Evolutionary conservation across 352 stramenopile genomes (phyloP).

Genomic region (Globisporangium radiosum): DNA sequence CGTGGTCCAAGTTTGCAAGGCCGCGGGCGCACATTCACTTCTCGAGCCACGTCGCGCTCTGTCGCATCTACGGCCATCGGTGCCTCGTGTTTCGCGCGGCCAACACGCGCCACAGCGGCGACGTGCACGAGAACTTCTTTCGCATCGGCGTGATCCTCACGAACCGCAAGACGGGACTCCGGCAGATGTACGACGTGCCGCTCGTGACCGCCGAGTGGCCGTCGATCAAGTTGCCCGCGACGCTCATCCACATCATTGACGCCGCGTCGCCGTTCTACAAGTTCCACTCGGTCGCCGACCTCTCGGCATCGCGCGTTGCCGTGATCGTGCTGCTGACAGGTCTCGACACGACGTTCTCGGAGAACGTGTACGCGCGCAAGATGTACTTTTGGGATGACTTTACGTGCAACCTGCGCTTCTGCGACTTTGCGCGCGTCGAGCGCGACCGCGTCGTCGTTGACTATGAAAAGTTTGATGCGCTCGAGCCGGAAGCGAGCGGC

Average conservation of each 20-base stretch:
- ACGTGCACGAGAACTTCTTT: constrained; percentile 81
- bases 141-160: constrained; percentile 78
- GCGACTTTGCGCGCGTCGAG: constrained; percentile 67
- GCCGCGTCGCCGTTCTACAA: constrained; percentile 73
- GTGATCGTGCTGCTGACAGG: constrained; percentile 74
- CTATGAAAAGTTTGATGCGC: constrained; percentile 57
- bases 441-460: constrained; percentile 62
- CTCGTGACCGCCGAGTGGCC: constrained; percentile 75
- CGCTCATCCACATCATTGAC: constrained; percentile 80
- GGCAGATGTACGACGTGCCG: constrained; percentile 79
- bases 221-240: constrained; percentile 76
- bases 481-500: constrained; percentile 24
- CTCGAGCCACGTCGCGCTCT: constrained; percentile 58
- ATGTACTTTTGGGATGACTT: constrained; percentile 90
- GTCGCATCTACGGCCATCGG: constrained; percentile 64
- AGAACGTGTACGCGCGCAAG: constrained; percentile 82
- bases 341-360: constrained; percentile 80
- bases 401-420: constrained; percentile 69
- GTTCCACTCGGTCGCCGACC: constrained; percentile 63
- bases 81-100: constrained; percentile 76
- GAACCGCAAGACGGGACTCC: constrained; percentile 72
- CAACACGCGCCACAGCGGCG: constrained; percentile 72
- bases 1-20: constrained; percentile 81
- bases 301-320: constrained; percentile 62
- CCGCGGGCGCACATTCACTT: constrained; percentile 80